Evolutionary conservation across 2,329 filamentous ascomycete species (phyloP).

Genomic region (Ceratocystis albifundus): DNA sequence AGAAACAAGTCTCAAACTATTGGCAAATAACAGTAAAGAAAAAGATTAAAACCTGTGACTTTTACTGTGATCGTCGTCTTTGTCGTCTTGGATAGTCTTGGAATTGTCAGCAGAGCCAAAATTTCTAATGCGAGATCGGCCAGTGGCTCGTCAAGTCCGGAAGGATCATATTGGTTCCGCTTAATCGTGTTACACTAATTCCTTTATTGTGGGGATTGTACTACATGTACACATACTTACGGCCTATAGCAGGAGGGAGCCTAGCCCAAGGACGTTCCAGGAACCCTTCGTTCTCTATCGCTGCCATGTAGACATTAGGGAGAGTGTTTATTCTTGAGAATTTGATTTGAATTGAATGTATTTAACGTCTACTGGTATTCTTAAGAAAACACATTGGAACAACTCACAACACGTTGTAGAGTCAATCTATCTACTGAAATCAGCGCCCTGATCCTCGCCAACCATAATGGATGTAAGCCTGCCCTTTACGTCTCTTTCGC

Average conservation of each 20-base stretch:
- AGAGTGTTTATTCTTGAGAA: background rate
- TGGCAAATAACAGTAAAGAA: background rate
- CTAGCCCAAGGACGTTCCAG: background rate
- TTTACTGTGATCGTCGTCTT: background rate
- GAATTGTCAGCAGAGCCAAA: constrained; percentile 10
- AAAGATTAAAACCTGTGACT: background rate
- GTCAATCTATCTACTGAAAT: background rate
- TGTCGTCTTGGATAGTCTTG: background rate
- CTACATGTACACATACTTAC: background rate
- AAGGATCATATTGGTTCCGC: background rate
- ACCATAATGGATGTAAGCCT: constrained; percentile 28
- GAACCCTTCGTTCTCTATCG: background rate
- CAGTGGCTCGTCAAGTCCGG: constrained; percentile 2
- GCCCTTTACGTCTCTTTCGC: background rate
- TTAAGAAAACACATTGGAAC: background rate
- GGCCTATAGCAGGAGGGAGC: background rate
- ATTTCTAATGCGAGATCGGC: constrained; percentile 19
- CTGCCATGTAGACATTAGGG: too few relatives aligned
- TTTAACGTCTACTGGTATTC: too few relatives aligned
- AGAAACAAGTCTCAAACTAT: background rate
- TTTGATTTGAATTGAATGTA: too few relatives aligned
- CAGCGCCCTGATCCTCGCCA: background rate
- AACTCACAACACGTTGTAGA: background rate
- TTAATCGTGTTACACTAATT: background rate
- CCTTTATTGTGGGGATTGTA: background rate